Evolutionary conservation across 106 monocot species (phyloP).

Genomic region (Triglochin maritima): DNA sequence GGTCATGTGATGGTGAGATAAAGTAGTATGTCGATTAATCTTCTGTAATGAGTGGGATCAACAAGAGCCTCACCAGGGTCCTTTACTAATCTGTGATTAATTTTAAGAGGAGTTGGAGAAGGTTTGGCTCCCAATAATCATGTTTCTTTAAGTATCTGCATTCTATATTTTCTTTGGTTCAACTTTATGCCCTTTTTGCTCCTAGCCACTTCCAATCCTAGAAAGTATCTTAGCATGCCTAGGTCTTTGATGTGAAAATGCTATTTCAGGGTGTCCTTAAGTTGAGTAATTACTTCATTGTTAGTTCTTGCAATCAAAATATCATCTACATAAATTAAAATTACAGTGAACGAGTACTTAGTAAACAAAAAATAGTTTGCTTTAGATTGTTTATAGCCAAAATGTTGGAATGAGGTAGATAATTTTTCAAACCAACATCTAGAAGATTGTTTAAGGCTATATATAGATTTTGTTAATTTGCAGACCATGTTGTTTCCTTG

Average conservation of each 20-base stretch:
- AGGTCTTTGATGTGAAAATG: neutral
- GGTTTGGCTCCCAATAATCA: neutral
- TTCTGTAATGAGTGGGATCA: neutral
- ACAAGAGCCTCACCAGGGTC: neutral
- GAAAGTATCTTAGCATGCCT: neutral
- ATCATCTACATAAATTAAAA: neutral
- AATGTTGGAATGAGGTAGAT: neutral
- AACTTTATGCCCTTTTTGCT: neutral
- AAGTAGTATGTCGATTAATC: neutral
- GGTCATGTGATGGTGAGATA: neutral
- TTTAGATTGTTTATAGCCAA: neutral
- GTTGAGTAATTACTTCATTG: neutral
- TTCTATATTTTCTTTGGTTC: neutral
- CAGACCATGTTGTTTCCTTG: neutral
- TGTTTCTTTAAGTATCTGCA: neutral
- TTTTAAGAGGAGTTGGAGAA: neutral
- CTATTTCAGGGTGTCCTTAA: neutral
- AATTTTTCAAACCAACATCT: neutral
- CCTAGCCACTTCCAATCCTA: neutral
- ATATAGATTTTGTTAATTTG: neutral
- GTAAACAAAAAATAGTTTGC: neutral
- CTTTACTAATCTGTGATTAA: neutral
- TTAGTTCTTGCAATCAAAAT: neutral
- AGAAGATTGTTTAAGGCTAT: neutral
- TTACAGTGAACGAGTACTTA: neutral